Evolutionary conservation across 2,329 filamentous ascomycete genomes (phyloP), one percentile per base, ranked within the genome.

Genomic region (Penicillium glabrum): DNA sequence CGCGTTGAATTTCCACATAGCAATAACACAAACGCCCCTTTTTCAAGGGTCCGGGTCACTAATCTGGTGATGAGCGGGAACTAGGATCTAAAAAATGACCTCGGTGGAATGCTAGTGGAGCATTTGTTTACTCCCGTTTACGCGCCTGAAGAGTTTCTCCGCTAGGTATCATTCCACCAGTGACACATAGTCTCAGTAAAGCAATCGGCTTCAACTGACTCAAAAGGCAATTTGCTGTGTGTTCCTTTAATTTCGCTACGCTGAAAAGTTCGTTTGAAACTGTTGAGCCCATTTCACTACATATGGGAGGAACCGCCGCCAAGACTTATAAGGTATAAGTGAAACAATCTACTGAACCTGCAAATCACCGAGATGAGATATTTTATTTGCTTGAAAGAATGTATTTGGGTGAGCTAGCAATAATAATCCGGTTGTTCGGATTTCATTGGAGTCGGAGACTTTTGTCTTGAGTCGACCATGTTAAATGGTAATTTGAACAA

Each of bases 401-500:
- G 45, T 27, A 27, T 21, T 19, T 10, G 45, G 24, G 45, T 13
- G 16, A 46, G 45, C 6, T 46, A 21, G 24, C 45, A 41, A 23
- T 23, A 3, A 10, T 23, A 9, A 23, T 41, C 10, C 19, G 23
- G 19, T 21, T 13, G 23, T 41, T 23, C 39, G 21, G 27, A 31
- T 7, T 23, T 31, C 1, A 2, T n/a, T 27, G 14, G 21, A 26
- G 10, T 27, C 24, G 13, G 8, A 23, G 16, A 8, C 2, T 13
- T 23, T 21, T 16, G 26, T 11, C 5, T 19, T 5, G 27, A 23
- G 19, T 27, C n/a, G n/a, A 37, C n/a, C 31, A 50, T 53, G 57
- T 59, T 59, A 27, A 48, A 57, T 54, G 43, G 24, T 29, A 11
- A 49, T 13, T 24, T 45, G 6, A 24, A 48, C 37, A 50, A 37